Conservation (phyloP, 2,329 filamentous ascomycete species). For the Aspergillus tubingensis region DNA sequence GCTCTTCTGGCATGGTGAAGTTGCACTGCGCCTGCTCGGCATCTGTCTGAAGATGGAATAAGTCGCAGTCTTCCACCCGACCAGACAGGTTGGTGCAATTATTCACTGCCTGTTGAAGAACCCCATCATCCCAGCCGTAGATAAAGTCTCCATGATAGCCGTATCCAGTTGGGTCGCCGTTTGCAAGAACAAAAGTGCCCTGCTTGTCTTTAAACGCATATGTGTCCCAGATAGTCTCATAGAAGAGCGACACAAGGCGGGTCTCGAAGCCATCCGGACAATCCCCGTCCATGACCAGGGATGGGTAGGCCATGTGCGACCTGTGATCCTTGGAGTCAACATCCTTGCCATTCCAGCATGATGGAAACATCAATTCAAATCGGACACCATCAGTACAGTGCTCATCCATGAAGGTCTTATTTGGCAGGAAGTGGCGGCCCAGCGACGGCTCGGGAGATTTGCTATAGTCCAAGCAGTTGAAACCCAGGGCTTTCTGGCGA, state of each 20-base stretch:
- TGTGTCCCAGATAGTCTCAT: slow-evolving; percentile 82
- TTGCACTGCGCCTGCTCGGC: slow-evolving; percentile 60
- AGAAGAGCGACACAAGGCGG: slow-evolving; percentile 75
- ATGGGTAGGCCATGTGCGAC: slow-evolving; percentile 75
- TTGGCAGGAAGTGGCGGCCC: slow-evolving; percentile 77
- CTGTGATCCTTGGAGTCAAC: slow-evolving; percentile 56
- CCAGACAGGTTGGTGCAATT: slow-evolving; percentile 73
- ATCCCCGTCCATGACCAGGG: slow-evolving; percentile 71
- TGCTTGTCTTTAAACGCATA: slow-evolving; percentile 61
- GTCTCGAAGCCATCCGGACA: slow-evolving; percentile 71
- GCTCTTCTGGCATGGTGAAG: slow-evolving; percentile 57
- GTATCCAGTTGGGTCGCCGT: slow-evolving; percentile 74
- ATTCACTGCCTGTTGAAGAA: slow-evolving; percentile 72
- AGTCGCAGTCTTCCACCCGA: slow-evolving; percentile 65
- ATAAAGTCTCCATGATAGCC: slow-evolving; percentile 81
- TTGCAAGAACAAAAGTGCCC: slow-evolving; percentile 74
- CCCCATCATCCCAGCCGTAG: slow-evolving; percentile 70
- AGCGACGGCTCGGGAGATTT: slow-evolving; percentile 69
- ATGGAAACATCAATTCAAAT: slow-evolving; percentile 83
- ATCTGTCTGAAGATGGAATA: slow-evolving; percentile 67
- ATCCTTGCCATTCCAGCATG: slow-evolving; percentile 80
- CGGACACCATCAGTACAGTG: slow-evolving; percentile 82
- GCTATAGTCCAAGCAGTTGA: slow-evolving; percentile 90
- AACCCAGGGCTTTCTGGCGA: slow-evolving; percentile 79
- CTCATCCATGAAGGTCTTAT: slow-evolving; percentile 75